phyloP scores from a whole-genome alignment of 2,329 filamentous ascomycete genomes.

The Colletotrichum lindemuthianum region DNA sequence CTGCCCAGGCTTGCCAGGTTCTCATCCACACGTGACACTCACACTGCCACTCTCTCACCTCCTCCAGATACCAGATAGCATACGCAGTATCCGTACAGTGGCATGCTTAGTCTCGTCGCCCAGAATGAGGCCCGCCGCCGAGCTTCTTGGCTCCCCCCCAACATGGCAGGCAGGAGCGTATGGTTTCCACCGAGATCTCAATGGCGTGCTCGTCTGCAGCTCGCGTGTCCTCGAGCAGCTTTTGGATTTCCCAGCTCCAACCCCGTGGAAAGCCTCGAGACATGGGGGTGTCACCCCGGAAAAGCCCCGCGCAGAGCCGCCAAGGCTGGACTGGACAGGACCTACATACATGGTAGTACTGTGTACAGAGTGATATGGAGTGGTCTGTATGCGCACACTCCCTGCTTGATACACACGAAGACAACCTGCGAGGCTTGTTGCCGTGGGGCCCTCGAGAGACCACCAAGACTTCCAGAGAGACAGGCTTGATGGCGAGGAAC shows the following conservation, averaged over 20 bases:
- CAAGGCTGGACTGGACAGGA: slow-evolving; percentile 35
- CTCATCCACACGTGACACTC: too few relatives aligned
- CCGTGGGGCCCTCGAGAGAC: background rate
- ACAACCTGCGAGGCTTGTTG: slow-evolving; percentile 2
- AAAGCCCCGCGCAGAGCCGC: slow-evolving; percentile 34
- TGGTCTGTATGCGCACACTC: too few relatives aligned
- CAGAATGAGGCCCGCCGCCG: slow-evolving; percentile 35
- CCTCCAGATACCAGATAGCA: too few relatives aligned
- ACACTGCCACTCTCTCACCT: too few relatives aligned
- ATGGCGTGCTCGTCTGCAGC: slow-evolving; percentile 30
- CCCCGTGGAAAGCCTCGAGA: slow-evolving; percentile 14
- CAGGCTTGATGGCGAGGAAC: background rate
- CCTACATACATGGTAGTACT: too few relatives aligned
- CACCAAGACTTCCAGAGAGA: background rate
- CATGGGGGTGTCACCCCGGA: background rate
- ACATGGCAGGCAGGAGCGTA: slow-evolving; percentile 29
- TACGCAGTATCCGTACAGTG: background rate
- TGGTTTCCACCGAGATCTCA: slow-evolving; percentile 22
- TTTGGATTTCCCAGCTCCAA: slow-evolving; percentile 23
- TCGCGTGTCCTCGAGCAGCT: slow-evolving; percentile 25
- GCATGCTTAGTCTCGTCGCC: background rate
- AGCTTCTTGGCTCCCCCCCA: slow-evolving; percentile 31
- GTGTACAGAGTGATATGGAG: too few relatives aligned
- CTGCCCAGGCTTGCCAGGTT: too few relatives aligned
- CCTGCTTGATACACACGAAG: background rate